Evolutionary conservation across 805 yeast genomes (phyloP).

Genomic region (Yarrowia deformans): DNA sequence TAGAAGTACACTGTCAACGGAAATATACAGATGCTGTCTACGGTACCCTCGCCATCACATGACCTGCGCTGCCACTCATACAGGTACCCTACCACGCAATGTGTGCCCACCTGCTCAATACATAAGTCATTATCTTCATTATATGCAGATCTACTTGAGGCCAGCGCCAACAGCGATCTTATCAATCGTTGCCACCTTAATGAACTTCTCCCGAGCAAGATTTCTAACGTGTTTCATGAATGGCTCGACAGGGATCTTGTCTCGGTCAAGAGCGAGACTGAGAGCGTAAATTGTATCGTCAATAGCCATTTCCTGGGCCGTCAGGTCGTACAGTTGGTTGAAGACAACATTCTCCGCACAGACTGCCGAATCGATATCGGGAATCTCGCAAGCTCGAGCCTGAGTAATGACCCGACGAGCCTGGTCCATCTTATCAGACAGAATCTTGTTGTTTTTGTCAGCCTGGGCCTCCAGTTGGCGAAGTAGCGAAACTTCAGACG

Average conservation of each 20-base stretch:
- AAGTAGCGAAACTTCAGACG: constrained; percentile 50
- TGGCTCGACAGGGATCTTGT: constrained; percentile 54
- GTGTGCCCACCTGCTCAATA: not conserved
- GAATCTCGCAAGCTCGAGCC: constrained; percentile 49
- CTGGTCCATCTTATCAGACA: constrained; percentile 48
- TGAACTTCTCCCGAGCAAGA: constrained; percentile 70
- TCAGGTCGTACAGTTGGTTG: constrained; percentile 68
- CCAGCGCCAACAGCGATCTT: constrained; percentile 50
- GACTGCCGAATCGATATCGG: constrained; percentile 56
- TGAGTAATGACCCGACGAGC: constrained; percentile 50
- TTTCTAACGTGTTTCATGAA: constrained; percentile 60
- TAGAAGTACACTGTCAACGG: no score
- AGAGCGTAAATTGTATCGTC: constrained; percentile 70
- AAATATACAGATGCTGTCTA: no score
- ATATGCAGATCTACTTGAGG: constrained; percentile 35
- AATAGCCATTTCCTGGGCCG: constrained; percentile 73
- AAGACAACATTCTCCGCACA: constrained; percentile 61
- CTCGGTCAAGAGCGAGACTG: constrained; percentile 61
- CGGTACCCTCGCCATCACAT: no score
- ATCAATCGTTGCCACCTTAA: constrained; percentile 56
- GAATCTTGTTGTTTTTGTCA: constrained; percentile 47
- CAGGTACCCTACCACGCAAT: no score
- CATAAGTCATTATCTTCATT: constrained; percentile 18
- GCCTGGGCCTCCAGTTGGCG: constrained; percentile 47
- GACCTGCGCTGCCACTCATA: no score